Conservation (phyloP, 441 rosid genomes). For the Rhodomyrtus psidioides region DNA sequence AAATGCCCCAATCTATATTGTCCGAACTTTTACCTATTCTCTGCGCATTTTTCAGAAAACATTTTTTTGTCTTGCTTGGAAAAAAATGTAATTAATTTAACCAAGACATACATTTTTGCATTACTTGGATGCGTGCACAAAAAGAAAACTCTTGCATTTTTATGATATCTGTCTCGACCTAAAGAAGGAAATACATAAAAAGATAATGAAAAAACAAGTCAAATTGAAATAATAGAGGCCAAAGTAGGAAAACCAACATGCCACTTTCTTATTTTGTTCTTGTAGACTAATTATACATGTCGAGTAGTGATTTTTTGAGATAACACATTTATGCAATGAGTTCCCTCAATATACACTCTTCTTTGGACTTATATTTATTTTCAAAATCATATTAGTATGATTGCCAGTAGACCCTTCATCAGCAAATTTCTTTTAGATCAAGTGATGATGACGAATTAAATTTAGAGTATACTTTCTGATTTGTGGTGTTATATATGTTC, state of each 20-base stretch:
- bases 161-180: background rate
- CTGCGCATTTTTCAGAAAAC: background rate
- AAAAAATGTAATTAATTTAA: background rate
- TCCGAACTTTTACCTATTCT: background rate
- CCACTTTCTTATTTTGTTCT: background rate
- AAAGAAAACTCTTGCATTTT: background rate
- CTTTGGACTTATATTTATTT: background rate
- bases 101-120: background rate
- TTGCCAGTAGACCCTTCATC: background rate
- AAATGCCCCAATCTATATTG: background rate
- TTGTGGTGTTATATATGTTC: background rate
- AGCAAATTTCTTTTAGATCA: background rate
- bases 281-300: background rate
- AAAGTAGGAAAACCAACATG: background rate
- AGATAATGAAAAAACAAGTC: background rate
- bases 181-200: background rate
- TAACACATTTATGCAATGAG: background rate
- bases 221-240: background rate
- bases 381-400: background rate
- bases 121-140: background rate
- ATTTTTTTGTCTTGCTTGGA: background rate
- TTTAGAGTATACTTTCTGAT: background rate
- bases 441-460: background rate
- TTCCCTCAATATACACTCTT: background rate
- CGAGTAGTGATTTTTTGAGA: background rate